Percentiles rank a stretch among this genome's conserved stretches.
These are phyloP conservation scores for Xylaria longipes DNA, from an alignment of 495 filamentous ascomycete genomes.

Conservation along the genomic window DNA sequence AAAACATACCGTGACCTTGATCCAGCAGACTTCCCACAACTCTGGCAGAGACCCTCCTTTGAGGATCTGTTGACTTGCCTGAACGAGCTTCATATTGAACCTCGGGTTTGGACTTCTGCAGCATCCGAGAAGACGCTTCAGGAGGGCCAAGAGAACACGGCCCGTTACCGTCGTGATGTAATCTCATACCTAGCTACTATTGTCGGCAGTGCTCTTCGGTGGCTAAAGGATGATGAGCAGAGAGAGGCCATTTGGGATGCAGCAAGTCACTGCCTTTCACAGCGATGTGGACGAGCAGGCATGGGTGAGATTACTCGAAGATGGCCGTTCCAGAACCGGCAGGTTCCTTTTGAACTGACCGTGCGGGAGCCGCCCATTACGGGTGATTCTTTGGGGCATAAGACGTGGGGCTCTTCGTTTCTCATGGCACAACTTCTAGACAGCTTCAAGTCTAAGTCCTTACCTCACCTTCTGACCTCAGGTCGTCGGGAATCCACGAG, in stretches of 20 bases:
- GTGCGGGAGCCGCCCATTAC: constrained; percentile 89
- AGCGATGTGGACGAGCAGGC: constrained; percentile 76
- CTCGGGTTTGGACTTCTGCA: constrained; percentile 47
- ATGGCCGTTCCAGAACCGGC: constrained; percentile 64
- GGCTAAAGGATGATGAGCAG: constrained; percentile 74
- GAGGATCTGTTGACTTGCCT: constrained; percentile 46
- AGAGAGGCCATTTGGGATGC: constrained; percentile 80
- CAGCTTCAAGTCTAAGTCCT: constrained; percentile 41
- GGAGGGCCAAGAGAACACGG: constrained; percentile 38
- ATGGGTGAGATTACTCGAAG: constrained; percentile 79
- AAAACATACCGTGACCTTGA: constrained; percentile 1
- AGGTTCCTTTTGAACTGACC: constrained; percentile 59
- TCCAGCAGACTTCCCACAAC: constrained; percentile 45
- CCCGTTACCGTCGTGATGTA: constrained; percentile 47
- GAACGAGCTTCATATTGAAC: constrained; percentile 47
- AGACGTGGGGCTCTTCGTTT: constrained; percentile 91
- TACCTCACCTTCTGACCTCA: constrained; percentile 46
- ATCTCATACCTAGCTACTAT: constrained; percentile 74
- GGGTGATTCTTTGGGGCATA: constrained; percentile 85
- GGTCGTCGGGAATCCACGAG: constrained; percentile 23
- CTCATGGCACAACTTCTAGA: constrained; percentile 79
- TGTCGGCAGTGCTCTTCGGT: constrained; percentile 73
- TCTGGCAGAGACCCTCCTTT: constrained; percentile 54
- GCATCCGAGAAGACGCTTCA: constrained; percentile 40
- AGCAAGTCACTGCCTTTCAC: constrained; percentile 77